Evolutionary conservation across 23 red algal genomes (phyloP).

Genomic region (Cyanidioschyzon merolae): DNA sequence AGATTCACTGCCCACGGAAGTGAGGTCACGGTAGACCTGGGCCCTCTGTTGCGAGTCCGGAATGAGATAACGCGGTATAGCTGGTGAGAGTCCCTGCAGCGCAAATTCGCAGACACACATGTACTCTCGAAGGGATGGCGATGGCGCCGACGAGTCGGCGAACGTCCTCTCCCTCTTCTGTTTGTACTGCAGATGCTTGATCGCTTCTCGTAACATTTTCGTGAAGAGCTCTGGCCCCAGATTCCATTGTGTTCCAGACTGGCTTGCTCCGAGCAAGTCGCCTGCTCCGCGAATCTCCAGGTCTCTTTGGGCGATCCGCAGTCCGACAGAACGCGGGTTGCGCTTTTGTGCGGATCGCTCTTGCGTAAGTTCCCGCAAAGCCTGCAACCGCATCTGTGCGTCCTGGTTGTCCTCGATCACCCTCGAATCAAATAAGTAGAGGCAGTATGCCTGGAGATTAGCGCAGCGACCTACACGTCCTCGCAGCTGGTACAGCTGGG

Average conservation of each 20-base stretch:
- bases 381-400: background rate
- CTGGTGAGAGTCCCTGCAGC: background rate
- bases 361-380: background rate
- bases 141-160: background rate
- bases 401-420: background rate
- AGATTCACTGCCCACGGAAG: background rate
- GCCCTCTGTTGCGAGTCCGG: background rate
- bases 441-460: conserved; percentile 53
- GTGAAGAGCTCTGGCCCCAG: conserved; percentile 20
- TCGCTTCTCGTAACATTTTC: background rate
- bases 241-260: conserved; percentile 34
- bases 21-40: background rate
- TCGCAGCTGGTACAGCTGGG: conserved; percentile 91
- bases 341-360: background rate
- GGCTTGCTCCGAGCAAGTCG: conserved; percentile 67
- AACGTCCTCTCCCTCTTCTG: background rate
- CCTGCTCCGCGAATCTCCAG: conserved; percentile 94
- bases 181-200: background rate
- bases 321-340: conserved; percentile 44
- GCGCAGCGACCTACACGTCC: conserved; percentile 73
- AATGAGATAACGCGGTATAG: background rate
- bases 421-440: conserved; percentile 29
- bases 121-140: background rate
- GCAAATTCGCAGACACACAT: background rate
- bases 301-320: conserved; percentile 74